These are phyloP conservation scores for Diutina mesorugosa DNA, from an alignment of 1,139 yeast genomes.

Conservation along the genomic window DNA sequence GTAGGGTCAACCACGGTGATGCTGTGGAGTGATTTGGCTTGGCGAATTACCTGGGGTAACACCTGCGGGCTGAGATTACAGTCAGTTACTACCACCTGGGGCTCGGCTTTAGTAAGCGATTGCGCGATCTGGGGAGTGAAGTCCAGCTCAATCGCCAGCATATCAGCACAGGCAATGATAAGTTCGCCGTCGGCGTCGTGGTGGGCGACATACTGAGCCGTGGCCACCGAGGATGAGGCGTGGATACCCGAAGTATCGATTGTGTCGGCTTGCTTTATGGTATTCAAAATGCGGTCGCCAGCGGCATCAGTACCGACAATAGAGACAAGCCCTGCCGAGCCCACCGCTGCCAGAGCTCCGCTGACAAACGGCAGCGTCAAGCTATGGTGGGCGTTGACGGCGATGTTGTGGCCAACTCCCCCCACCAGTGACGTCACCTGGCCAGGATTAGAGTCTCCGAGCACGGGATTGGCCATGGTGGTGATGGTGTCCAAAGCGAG, in stretches of 20 bases:
- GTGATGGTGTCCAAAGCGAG: slow-evolving; percentile 61
- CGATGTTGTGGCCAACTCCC: slow-evolving; percentile 76
- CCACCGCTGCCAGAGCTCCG: slow-evolving; percentile 3
- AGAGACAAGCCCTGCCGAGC: slow-evolving; percentile 34
- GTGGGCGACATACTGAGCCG: slow-evolving; percentile 66
- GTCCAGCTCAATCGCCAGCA: slow-evolving; percentile 49
- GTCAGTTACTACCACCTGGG: slow-evolving; percentile 45
- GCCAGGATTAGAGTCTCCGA: slow-evolving; percentile 68
- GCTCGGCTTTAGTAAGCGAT: slow-evolving; percentile 11
- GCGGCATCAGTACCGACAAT: slow-evolving; percentile 47
- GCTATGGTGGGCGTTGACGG: slow-evolving; percentile 13
- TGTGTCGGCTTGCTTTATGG: slow-evolving; percentile 11
- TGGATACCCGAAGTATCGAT: slow-evolving; percentile 31
- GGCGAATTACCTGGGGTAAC: slow-evolving; percentile 22
- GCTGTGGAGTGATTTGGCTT: not conserved
- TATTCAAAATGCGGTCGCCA: slow-evolving; percentile 27
- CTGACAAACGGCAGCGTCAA: slow-evolving; percentile 1
- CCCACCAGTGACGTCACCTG: slow-evolving; percentile 46
- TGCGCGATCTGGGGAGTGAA: slow-evolving; percentile 24
- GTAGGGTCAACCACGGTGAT: slow-evolving; percentile 62
- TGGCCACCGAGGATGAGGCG: slow-evolving; percentile 14
- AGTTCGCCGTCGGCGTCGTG: slow-evolving; percentile 53
- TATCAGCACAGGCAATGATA: slow-evolving; percentile 73
- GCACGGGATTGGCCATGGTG: slow-evolving; percentile 9
- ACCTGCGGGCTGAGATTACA: slow-evolving; percentile 46